Percentiles rank a stretch among this genome's conserved stretches.
phyloP scores from a whole-genome alignment of 495 filamentous ascomycete genomes.

The Parathielavia appendiculata region DNA sequence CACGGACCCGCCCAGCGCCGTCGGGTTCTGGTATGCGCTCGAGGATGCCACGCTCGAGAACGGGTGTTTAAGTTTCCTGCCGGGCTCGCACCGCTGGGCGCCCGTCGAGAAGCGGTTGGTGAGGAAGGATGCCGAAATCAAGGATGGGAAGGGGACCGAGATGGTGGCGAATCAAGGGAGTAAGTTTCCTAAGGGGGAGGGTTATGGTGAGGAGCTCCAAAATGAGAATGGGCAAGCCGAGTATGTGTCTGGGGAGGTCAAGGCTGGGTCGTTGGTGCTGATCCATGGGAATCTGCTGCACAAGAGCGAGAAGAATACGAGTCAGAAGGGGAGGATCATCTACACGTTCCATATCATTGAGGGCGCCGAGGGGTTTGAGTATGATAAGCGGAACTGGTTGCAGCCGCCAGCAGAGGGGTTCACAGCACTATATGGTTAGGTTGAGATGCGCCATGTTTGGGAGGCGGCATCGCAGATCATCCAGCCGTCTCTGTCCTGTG shows the following conservation, averaged over 20 bases:
- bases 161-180: constrained; percentile 46
- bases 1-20: constrained; percentile 81
- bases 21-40: constrained; percentile 93
- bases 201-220: constrained; percentile 34
- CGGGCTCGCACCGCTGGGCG: constrained; percentile 67
- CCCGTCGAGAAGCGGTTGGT: constrained; percentile 69
- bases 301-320: constrained; percentile 89
- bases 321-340: constrained; percentile 79
- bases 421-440: constrained; percentile 51
- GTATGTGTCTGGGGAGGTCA: constrained; percentile 70
- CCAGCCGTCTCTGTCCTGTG: no score
- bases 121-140: constrained; percentile 40
- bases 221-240: constrained; percentile 39
- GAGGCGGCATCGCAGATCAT: no score
- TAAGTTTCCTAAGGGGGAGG: constrained; percentile 40
- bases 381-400: constrained; percentile 89
- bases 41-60: constrained; percentile 84
- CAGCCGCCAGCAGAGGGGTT: constrained; percentile 78
- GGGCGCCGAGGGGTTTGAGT: constrained; percentile 58
- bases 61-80: constrained; percentile 79
- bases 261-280: constrained; percentile 81
- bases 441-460: neutral
- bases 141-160: constrained; percentile 36
- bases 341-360: constrained; percentile 99
- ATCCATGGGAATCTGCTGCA: constrained; percentile 97